Conservation (phyloP, 83 land plant species). For the Thuja plicata region DNA sequence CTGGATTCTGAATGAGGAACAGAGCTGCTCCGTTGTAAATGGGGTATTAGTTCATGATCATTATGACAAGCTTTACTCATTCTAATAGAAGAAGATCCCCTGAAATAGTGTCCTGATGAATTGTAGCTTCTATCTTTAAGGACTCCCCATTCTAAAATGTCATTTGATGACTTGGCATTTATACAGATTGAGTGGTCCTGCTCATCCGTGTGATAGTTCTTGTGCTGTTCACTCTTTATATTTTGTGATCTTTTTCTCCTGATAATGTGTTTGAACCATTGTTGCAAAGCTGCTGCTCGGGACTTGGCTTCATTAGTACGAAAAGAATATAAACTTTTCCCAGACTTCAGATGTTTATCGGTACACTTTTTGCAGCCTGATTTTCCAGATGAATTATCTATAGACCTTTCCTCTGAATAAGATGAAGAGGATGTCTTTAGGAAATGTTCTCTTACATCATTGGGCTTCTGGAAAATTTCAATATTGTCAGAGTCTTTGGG, state of each 20-base stretch:
- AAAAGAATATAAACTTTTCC: neutral
- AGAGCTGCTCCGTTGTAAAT: slow-evolving; percentile 10
- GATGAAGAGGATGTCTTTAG: neutral
- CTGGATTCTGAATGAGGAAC: slow-evolving; percentile 10
- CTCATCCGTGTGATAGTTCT: neutral
- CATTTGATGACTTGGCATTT: slow-evolving; percentile 8
- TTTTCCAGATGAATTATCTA: slow-evolving; percentile 5
- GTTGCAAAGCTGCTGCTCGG: slow-evolving; percentile 14
- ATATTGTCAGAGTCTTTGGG: neutral
- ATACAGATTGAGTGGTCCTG: neutral
- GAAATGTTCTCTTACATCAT: neutral
- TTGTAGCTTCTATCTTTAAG: slow-evolving; percentile 7
- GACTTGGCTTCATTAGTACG: slow-evolving; percentile 12
- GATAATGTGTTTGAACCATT: slow-evolving; percentile 12
- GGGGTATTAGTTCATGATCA: neutral
- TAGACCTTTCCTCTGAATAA: neutral
- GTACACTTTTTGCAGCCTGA: neutral
- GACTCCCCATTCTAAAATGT: slow-evolving; percentile 8
- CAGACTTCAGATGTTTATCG: slow-evolving; percentile 1
- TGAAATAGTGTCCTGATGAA: neutral
- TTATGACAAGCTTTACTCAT: neutral
- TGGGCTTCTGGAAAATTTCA: neutral
- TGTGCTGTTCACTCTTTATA: neutral
- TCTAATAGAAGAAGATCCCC: neutral
- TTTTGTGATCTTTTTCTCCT: slow-evolving; percentile 9